Evolutionary conservation across 805 yeast species (phyloP).

Genomic region (Candida montana): DNA sequence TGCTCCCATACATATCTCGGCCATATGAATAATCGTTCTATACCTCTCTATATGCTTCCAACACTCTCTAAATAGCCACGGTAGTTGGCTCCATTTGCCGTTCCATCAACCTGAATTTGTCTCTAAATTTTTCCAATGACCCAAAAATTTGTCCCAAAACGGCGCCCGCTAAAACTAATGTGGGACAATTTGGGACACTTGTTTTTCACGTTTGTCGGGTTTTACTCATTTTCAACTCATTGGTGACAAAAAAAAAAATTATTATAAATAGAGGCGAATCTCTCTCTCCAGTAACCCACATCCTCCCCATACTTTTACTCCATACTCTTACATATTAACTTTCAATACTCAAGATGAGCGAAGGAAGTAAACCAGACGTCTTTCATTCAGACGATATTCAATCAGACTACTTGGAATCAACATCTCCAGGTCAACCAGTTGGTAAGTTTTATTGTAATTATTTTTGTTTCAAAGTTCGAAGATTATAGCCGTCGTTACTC

Average conservation of each 20-base stretch:
- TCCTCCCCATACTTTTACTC: conserved; percentile 1
- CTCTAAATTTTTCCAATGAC: background rate
- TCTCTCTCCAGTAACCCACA: background rate
- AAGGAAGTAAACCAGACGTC: conserved; percentile 26
- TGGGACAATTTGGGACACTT: too few relatives aligned
- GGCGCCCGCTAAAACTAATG: background rate
- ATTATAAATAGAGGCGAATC: background rate
- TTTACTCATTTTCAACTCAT: background rate
- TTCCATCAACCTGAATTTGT: background rate
- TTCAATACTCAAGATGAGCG: conserved; percentile 15
- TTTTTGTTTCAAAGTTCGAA: background rate
- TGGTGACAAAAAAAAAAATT: background rate
- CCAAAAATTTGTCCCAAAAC: background rate
- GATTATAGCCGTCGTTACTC: background rate
- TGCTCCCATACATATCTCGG: too few relatives aligned
- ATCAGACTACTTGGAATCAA: conserved; percentile 23
- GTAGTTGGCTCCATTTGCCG: too few relatives aligned
- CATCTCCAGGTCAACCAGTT: conserved; percentile 22
- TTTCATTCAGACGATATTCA: conserved; percentile 27
- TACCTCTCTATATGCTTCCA: too few relatives aligned
- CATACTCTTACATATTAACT: background rate
- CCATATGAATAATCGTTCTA: too few relatives aligned
- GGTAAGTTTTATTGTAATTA: conserved; percentile 22
- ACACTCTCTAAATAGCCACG: too few relatives aligned
- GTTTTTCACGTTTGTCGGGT: too few relatives aligned